Base-by-base conservation (phyloP, 257 asterid genomes). In the Ilex asprella region DNA sequence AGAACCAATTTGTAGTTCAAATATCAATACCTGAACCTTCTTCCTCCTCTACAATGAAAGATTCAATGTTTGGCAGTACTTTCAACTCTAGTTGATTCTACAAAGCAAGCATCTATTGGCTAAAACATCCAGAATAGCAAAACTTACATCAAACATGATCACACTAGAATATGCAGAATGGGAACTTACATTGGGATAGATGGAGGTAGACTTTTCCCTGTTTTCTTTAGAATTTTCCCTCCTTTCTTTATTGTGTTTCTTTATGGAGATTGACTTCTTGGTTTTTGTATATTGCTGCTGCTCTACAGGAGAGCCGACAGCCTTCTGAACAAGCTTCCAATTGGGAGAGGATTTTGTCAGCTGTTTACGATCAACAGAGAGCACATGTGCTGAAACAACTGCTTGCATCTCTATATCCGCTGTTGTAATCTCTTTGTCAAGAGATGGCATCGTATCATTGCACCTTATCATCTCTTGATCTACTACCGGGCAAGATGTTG, bases 21-120 rank as follows among this genome's bases (percentile, higher is more conserved):
- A 54, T 44, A 35, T 29, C 66, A 62, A 67, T 76, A 92, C 97
- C 98, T 81, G 98, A 86, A 62, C 98, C 98, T 86, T 89, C 97
- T 78, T 86, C 91, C 66, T 84, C 89, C 78, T 89, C 96, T 66
- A 84, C 85, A 63, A 76, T 47, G 72, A 67, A 92, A 27, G 80
- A 78, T 78, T 83, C 89, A 21, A 92, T 83, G 30, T 79, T 76
- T 3, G 99, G 99, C 57, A 84, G 71, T 62, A 74, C 67, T 67
- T 72, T 80, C 67, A 75, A 71, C 61, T 78, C 76, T 50, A 15
- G 62, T 56, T 65, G 75, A 32, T 77, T 80, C 98, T 86, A 72
- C 58, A 71, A 75, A 70, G 65, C 67, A 80, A 64, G 63, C 16
- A 63, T 62, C 10, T 58, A 68, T 59, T 64, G 49, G 49, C 32